Percentiles rank a stretch among this genome's conserved stretches.
phyloP scores from a whole-genome alignment of 305 asterid species.

The Fraxinus albicans region DNA sequence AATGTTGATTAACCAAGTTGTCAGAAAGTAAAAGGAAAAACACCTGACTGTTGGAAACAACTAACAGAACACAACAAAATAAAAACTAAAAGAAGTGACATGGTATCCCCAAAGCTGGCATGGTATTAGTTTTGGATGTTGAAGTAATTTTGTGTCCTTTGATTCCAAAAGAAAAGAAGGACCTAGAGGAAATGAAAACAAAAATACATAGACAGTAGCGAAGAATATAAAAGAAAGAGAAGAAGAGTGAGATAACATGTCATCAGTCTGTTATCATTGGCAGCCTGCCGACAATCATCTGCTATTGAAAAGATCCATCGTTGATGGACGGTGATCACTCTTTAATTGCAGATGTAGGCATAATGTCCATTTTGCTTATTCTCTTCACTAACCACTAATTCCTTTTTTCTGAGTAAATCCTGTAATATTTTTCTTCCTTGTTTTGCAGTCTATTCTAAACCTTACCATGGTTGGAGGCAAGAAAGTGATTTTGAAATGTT shows the following conservation, averaged over 20 bases:
- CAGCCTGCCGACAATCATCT: neutral
- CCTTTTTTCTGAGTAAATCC: neutral
- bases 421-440: slow-evolving; percentile 4
- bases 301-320: neutral
- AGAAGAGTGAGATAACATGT: neutral
- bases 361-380: neutral
- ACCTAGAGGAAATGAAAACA: neutral
- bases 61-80: neutral
- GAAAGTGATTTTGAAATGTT: neutral
- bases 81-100: neutral
- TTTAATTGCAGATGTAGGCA: neutral
- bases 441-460: slow-evolving; percentile 31
- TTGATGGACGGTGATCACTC: neutral
- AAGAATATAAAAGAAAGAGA: neutral
- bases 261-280: neutral
- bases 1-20: neutral
- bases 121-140: neutral
- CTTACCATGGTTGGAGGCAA: slow-evolving; percentile 13
- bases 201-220: neutral
- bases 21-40: neutral
- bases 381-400: neutral
- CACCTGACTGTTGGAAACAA: neutral
- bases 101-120: neutral
- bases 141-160: neutral
- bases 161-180: neutral